Evolutionary conservation across 495 filamentous ascomycete genomes (phyloP).

Genomic region (Daldinia vernicosa): DNA sequence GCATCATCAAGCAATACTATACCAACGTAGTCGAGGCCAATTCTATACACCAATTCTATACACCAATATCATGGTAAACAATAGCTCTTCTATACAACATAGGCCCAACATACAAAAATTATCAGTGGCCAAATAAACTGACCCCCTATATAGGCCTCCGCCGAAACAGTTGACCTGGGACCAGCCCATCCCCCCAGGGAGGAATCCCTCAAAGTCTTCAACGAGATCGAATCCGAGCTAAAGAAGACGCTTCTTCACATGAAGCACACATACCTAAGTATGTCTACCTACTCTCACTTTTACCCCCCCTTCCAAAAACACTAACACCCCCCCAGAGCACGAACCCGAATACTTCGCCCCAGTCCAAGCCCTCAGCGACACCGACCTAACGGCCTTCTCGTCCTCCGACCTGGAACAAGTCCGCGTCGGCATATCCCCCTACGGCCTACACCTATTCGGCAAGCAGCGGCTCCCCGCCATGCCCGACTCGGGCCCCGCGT

Average conservation of each 20-base stretch:
- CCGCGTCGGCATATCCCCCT: constrained; percentile 61
- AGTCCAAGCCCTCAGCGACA: constrained; percentile 56
- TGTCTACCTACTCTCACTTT: constrained; percentile 23
- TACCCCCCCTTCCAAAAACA: background rate
- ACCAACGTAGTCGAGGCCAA: no score
- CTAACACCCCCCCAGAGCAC: constrained; percentile 47
- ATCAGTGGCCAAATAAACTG: background rate
- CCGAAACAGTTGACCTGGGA: constrained; percentile 60
- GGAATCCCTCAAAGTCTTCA: constrained; percentile 61
- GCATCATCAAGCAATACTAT: no score
- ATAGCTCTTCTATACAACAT: background rate
- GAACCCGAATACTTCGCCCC: constrained; percentile 62
- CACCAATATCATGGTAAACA: constrained; percentile 38
- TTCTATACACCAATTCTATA: no score
- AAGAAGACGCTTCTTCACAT: constrained; percentile 61
- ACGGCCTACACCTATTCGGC: constrained; percentile 66
- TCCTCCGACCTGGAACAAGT: constrained; percentile 58
- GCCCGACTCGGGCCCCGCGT: constrained; percentile 53
- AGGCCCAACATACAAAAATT: background rate
- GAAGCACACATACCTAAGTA: constrained; percentile 54
- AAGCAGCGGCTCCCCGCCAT: constrained; percentile 61
- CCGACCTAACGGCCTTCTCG: constrained; percentile 57
- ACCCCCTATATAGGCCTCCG: constrained; percentile 55
- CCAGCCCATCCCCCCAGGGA: constrained; percentile 60
- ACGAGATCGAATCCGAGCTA: constrained; percentile 56